Conservation (phyloP, 768 basidiomycete species). For the Kwoniella dejecticola region DNA sequence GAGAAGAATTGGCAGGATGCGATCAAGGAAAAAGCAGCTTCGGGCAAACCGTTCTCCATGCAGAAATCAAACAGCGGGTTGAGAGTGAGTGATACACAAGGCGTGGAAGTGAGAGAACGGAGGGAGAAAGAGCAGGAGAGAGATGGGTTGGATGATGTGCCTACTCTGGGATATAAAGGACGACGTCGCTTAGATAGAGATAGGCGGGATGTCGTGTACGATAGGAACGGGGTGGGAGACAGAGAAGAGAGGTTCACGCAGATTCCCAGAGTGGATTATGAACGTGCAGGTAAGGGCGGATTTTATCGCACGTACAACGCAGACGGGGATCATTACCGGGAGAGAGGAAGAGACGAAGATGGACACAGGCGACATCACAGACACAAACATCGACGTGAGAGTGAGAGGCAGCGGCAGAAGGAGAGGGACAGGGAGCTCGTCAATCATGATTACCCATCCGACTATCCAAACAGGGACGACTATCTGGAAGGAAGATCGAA, state of each 20-base stretch:
- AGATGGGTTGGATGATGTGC: not conserved
- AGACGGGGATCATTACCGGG: too few relatives aligned
- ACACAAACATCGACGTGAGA: too few relatives aligned
- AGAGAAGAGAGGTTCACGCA: conserved; percentile 12
- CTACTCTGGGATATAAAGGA: conserved; percentile 8
- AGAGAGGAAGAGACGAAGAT: not conserved
- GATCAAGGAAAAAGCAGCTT: conserved; percentile 15
- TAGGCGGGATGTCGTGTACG: too few relatives aligned
- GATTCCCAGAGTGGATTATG: conserved; percentile 8
- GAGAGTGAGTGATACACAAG: not conserved
- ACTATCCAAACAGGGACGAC: too few relatives aligned
- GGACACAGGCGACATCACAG: not conserved
- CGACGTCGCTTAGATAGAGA: not conserved
- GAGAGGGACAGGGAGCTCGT: too few relatives aligned
- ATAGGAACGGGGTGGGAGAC: not conserved
- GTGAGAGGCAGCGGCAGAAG: too few relatives aligned
- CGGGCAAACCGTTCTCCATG: not conserved
- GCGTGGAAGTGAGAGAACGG: conserved; percentile 12
- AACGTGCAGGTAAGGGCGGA: not conserved
- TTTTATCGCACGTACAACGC: too few relatives aligned
- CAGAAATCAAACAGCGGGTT: too few relatives aligned
- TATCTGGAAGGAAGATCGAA: not conserved
- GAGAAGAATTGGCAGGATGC: conserved; percentile 16
- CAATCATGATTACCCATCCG: too few relatives aligned
- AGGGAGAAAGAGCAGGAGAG: not conserved